These are phyloP conservation scores for Aspergillus hancockii DNA, from an alignment of 495 filamentous ascomycete species.

Conservation along the genomic window DNA sequence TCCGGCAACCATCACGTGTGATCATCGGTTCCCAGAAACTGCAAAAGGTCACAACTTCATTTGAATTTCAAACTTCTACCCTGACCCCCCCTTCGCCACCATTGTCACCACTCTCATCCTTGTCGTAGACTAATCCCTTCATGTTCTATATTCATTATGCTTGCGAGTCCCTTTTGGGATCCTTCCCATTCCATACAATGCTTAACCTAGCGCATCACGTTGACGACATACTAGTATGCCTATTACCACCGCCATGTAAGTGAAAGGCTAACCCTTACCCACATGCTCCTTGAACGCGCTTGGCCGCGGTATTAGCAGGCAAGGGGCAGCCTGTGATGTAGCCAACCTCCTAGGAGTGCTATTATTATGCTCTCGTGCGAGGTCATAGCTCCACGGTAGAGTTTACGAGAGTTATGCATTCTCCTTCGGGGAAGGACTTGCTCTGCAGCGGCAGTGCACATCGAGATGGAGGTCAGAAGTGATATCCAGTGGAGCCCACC, in stretches of 20 bases:
- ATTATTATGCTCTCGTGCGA: neutral
- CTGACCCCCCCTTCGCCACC: neutral
- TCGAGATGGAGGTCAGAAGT: neutral
- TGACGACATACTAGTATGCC: neutral
- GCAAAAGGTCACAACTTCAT: neutral
- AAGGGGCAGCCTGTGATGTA: constrained; percentile 2
- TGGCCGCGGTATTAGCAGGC: constrained; percentile 1
- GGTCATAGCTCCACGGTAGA: neutral
- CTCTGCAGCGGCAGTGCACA: neutral
- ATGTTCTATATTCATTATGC: neutral
- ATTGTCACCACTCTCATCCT: neutral
- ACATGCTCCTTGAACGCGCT: neutral
- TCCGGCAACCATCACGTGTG: constrained; percentile 1
- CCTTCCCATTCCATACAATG: neutral
- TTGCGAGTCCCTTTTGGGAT: neutral
- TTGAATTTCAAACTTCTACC: neutral
- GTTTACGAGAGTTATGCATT: neutral
- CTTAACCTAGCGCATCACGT: neutral
- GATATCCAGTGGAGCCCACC: neutral
- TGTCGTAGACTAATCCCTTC: neutral
- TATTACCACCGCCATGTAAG: neutral
- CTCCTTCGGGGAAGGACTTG: neutral
- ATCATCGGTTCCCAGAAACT: neutral
- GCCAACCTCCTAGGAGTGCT: neutral
- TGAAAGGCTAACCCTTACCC: neutral